Evolutionary conservation across 192 early-diverging fungal species (phyloP), one percentile per base, ranked within the genome.

Genomic region (Gryganskiella cystojenkinii): DNA sequence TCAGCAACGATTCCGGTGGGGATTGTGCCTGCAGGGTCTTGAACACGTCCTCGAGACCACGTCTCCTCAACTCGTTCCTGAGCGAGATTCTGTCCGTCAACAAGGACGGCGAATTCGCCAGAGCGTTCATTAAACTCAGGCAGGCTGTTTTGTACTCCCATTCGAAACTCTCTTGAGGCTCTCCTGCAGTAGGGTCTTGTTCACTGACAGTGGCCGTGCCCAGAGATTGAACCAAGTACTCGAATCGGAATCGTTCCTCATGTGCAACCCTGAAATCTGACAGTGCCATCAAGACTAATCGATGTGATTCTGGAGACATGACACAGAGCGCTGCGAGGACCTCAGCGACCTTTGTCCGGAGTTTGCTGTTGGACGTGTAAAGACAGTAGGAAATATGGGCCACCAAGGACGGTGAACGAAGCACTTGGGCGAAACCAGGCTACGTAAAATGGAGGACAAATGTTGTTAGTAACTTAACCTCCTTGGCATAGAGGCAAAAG

Each of bases 191-290:
- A 19, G 22, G 43, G 15, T 71, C 67, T 25, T 20, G 30, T 20
- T 73, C 70, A 15, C 44, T 33, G 19, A 56, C 56, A 9, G 64
- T 40, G 13, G 49, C 50, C 19, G 19, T 60, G 31, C 55, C 76
- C 28, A 87, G 37, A 8, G 63, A 76, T 27, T 81, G 71, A 15
- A 88, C 71, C 0, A 88, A 65, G 25, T 83, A 79, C 49, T 86
- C 83, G 68, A 88, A 88, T 40, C 87, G 70, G 57, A 81, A 88
- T 13, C 84, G 80, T 31, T 88, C 87, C 3, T 83, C 82, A 28
- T 75, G 78, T 15, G 85, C 74, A 17, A 72, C 59, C 46, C 71
- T 51, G 56, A 80, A 83, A 40, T 85, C 82, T 1, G 85, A 86
- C 11, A 88, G 63, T n/a, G 80, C 61, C 31, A 80, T 66, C 20